Evolutionary conservation across 306 rosid species (phyloP).

Genomic region (Castanopsis chinensis): DNA sequence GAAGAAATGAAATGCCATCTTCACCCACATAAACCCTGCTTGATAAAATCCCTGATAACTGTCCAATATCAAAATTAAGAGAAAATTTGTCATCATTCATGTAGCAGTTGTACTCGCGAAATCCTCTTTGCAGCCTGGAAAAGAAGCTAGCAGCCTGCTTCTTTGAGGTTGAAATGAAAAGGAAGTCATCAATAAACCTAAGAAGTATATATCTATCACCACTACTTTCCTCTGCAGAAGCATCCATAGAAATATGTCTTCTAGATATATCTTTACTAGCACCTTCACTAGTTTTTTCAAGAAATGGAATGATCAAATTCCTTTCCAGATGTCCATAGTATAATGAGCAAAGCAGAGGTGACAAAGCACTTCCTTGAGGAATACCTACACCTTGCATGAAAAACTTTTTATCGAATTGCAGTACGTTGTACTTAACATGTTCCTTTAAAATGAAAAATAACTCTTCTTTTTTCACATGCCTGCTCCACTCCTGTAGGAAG

Average conservation of each 20-base stretch:
- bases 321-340: constrained; percentile 83
- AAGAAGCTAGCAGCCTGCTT: constrained; percentile 48
- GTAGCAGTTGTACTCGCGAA: no score
- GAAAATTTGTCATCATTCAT: constrained; percentile 15
- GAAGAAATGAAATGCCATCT: constrained; percentile 62
- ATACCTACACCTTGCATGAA: constrained; percentile 82
- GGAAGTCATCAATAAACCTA: constrained; percentile 76
- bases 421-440: constrained; percentile 76
- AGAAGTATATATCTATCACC: constrained; percentile 32
- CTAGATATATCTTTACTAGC: neutral
- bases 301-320: constrained; percentile 69
- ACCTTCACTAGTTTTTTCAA: constrained; percentile 41
- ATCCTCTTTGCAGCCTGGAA: no score
- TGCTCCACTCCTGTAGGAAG: constrained; percentile 46
- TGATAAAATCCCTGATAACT: constrained; percentile 29
- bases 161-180: constrained; percentile 81
- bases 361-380: constrained; percentile 91
- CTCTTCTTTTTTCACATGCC: constrained; percentile 38
- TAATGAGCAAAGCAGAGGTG: constrained; percentile 84
- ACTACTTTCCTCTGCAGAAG: constrained; percentile 21
- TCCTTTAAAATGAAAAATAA: constrained; percentile 44
- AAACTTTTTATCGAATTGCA: constrained; percentile 66
- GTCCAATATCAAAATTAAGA: constrained; percentile 58
- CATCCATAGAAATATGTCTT: neutral
- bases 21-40: constrained; percentile 49